Conservation (phyloP, 1,284 basidiomycete species). For the Omphalotus olearius region DNA sequence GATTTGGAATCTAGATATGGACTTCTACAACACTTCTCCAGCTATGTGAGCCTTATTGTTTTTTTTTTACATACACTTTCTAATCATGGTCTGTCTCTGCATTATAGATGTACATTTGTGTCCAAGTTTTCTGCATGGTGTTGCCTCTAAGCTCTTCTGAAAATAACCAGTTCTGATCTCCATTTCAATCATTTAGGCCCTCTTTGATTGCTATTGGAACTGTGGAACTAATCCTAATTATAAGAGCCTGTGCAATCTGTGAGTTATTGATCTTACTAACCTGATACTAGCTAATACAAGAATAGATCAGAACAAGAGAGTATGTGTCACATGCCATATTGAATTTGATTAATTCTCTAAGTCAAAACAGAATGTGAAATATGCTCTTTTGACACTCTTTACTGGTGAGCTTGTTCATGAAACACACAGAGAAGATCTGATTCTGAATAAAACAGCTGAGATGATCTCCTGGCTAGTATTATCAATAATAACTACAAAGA, state of each 20-base stretch:
- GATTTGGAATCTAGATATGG: not conserved
- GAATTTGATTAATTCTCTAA: not conserved
- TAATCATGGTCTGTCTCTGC: not conserved
- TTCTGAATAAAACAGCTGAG: not conserved
- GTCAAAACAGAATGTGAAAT: not conserved
- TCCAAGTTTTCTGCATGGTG: slow-evolving; percentile 1
- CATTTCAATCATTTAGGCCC: slow-evolving; percentile 15
- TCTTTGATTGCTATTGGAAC: slow-evolving; percentile 18
- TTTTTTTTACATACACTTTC: not conserved
- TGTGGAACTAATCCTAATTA: slow-evolving; percentile 21
- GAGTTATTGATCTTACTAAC: not conserved
- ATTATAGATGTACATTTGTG: slow-evolving; percentile 2
- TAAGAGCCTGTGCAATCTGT: slow-evolving; percentile 21
- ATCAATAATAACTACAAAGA: not conserved
- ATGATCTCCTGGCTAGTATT: not conserved
- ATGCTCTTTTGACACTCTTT: not conserved
- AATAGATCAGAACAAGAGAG: not conserved
- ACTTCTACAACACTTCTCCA: not conserved
- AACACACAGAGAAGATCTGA: not conserved
- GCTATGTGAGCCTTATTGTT: not conserved
- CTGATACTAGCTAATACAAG: not conserved
- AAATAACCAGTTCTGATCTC: not conserved
- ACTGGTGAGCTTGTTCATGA: not conserved
- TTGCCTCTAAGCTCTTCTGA: not conserved
- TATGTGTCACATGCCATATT: not conserved